Percentiles rank a stretch among this genome's conserved stretches.
Conservation (phyloP, 495 filamentous ascomycete genomes). For the Neurospora intermedia region DNA sequence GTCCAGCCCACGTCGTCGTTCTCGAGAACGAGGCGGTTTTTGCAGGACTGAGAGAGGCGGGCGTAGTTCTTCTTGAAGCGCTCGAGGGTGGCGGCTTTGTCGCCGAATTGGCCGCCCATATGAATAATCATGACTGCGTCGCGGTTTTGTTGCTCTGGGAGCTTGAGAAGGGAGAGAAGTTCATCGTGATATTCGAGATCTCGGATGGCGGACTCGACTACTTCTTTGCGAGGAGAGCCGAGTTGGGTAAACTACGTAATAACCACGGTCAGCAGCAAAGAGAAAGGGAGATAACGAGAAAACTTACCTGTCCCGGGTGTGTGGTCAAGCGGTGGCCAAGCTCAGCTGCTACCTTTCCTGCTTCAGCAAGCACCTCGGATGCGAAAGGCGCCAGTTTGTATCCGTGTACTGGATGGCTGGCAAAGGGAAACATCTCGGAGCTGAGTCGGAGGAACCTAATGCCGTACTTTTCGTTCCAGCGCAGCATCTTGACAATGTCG, state of each 20-base stretch:
- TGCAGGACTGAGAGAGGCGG: conserved; percentile 49
- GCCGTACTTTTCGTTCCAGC: conserved; percentile 87
- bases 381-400: conserved; percentile 86
- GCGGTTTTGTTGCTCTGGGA: conserved; percentile 70
- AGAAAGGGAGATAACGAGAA: no score
- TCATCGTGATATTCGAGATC: conserved; percentile 90
- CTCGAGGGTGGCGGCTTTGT: conserved; percentile 71
- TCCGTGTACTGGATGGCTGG: conserved; percentile 75
- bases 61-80: conserved; percentile 75
- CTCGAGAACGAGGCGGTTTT: conserved; percentile 77
- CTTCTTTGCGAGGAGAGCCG: conserved; percentile 63
- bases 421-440: conserved; percentile 96
- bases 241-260: conserved; percentile 65
- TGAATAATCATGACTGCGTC: conserved; percentile 94
- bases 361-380: conserved; percentile 61
- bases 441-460: conserved; percentile 91
- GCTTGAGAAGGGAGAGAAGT: conserved; percentile 63
- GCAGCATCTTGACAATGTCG: conserved; percentile 74
- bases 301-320: conserved; percentile 67
- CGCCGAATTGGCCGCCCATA: conserved; percentile 86
- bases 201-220: conserved; percentile 63
- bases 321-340: conserved; percentile 80
- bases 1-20: conserved; percentile 89
- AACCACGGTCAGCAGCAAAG: conserved; percentile 4
- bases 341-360: conserved; percentile 65